Evolutionary conservation across 495 filamentous ascomycete genomes (phyloP).

Genomic region (Achaetomiella virescens): DNA sequence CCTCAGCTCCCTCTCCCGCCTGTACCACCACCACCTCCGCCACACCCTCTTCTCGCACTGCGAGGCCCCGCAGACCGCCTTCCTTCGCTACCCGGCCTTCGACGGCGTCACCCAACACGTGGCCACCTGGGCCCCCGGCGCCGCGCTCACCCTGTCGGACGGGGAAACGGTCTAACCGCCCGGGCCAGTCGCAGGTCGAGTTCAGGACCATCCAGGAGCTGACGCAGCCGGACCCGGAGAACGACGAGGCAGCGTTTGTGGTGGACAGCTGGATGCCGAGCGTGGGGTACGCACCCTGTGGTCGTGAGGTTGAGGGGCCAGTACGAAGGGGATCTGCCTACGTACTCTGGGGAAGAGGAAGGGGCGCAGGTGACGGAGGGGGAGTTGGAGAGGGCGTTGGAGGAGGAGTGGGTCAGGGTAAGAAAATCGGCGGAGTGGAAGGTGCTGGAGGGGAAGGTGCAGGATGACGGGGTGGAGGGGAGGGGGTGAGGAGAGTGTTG

Average conservation of each 20-base stretch:
- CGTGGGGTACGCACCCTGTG: constrained; percentile 11
- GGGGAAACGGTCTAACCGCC: neutral
- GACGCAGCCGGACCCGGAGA: constrained; percentile 11
- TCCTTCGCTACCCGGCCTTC: constrained; percentile 8
- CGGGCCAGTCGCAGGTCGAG: constrained; percentile 17
- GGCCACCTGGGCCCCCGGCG: constrained; percentile 5
- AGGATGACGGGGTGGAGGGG: neutral
- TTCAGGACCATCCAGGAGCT: constrained; percentile 22
- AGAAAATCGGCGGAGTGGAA: constrained; percentile 7
- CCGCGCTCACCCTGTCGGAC: neutral
- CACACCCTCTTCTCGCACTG: constrained; percentile 9
- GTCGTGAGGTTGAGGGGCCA: neutral
- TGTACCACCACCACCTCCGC: neutral
- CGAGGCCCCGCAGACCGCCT: constrained; percentile 17
- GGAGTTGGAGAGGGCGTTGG: neutral
- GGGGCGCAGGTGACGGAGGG: neutral
- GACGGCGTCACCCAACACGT: constrained; percentile 14
- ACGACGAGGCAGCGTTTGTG: constrained; percentile 1
- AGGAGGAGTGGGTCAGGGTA: neutral
- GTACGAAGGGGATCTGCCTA: neutral
- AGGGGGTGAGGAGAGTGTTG: neutral
- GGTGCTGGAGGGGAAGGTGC: neutral
- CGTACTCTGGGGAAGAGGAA: neutral
- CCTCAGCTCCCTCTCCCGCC: no score
- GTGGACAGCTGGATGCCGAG: constrained; percentile 7